Conservation (phyloP, 768 basidiomycete species). For the Suillus subalutaceus region DNA sequence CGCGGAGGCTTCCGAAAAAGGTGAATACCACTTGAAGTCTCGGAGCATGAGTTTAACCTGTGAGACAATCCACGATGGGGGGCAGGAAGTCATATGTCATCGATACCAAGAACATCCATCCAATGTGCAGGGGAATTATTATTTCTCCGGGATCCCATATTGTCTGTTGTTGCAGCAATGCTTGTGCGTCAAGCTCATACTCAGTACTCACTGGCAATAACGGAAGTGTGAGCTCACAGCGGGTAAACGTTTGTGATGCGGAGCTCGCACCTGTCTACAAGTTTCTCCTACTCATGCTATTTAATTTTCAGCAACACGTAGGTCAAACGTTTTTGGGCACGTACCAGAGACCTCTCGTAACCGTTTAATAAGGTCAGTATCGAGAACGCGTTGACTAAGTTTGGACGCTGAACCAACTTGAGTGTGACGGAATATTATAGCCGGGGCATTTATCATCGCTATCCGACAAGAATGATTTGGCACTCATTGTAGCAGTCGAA, state of each 20-base stretch:
- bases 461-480: not conserved
- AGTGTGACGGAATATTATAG: not conserved
- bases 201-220: not conserved
- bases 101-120: not conserved
- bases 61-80: not conserved
- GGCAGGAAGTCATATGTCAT: not conserved
- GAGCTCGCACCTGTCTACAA: not conserved
- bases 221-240: not conserved
- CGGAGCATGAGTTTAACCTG: not conserved
- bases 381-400: not conserved
- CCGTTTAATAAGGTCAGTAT: not conserved
- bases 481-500: not conserved
- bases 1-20: conserved; percentile 16
- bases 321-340: not conserved
- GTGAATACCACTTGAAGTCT: conserved; percentile 5
- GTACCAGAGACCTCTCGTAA: not conserved
- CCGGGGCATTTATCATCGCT: not conserved
- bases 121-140: not conserved
- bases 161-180: not conserved
- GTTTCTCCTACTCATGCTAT: not conserved
- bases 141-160: not conserved
- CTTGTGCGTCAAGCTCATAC: not conserved
- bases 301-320: not conserved
- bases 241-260: not conserved
- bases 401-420: not conserved